phyloP scores from a whole-genome alignment of 2,329 filamentous ascomycete genomes.

The Trichoderma gracile region DNA sequence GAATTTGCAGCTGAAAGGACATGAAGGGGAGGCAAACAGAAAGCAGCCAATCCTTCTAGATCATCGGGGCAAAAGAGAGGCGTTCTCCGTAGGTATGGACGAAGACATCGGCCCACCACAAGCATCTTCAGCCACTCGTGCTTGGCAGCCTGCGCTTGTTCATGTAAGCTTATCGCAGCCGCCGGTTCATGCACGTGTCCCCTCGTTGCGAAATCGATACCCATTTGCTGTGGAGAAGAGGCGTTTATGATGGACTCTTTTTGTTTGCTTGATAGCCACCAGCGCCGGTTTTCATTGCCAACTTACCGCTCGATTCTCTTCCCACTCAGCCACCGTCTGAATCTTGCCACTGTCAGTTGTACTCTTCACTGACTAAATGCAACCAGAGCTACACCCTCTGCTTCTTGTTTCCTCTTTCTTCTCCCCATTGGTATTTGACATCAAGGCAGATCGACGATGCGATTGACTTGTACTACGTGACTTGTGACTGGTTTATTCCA shows the following conservation, averaged over 20 bases:
- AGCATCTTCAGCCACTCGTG: background rate
- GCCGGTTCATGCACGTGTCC: conserved; percentile 1
- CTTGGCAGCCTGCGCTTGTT: background rate
- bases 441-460: too few species aligned
- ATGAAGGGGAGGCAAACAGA: background rate
- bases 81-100: too few species aligned
- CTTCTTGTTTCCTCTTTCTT: too few species aligned
- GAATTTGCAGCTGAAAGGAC: background rate
- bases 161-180: conserved; percentile 12
- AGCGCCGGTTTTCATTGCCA: too few species aligned
- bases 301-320: too few species aligned
- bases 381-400: too few species aligned
- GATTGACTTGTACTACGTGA: too few species aligned
- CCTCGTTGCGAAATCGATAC: background rate
- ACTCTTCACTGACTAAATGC: too few species aligned
- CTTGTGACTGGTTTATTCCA: too few species aligned
- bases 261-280: background rate
- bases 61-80: background rate
- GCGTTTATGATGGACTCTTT: background rate
- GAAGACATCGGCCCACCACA: background rate
- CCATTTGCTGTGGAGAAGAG: background rate
- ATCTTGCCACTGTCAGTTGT: too few species aligned
- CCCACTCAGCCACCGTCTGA: too few species aligned
- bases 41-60: background rate
- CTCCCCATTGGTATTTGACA: too few species aligned